Evolutionary conservation across 2,329 filamentous ascomycete species (phyloP).

Genomic region (Catunica adiposa): DNA sequence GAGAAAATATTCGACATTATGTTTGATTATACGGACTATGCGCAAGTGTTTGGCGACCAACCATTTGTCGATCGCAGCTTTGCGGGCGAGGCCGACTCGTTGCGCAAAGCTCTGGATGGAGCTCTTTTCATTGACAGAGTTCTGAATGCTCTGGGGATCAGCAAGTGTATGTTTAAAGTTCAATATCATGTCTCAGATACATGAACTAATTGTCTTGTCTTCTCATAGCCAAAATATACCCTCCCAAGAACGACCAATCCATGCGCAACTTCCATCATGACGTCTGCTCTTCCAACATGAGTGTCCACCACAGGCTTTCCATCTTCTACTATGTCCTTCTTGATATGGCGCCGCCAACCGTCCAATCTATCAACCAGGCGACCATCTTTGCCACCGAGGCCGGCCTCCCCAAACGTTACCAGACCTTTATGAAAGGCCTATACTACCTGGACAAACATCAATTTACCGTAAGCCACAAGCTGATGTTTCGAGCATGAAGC

Average conservation of each 20-base stretch:
- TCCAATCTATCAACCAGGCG: constrained; percentile 29
- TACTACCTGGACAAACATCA: constrained; percentile 64
- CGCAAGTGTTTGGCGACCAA: constrained; percentile 47
- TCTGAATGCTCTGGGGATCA: constrained; percentile 50
- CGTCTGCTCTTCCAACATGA: constrained; percentile 47
- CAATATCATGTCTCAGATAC: not conserved
- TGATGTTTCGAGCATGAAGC: not conserved
- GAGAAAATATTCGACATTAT: constrained; percentile 24
- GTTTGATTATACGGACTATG: constrained; percentile 50
- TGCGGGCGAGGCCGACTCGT: constrained; percentile 45
- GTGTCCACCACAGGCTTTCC: constrained; percentile 63
- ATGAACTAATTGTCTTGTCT: not conserved
- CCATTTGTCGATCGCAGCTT: constrained; percentile 42
- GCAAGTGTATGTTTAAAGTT: constrained; percentile 36
- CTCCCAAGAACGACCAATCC: constrained; percentile 51
- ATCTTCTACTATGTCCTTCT: constrained; percentile 72
- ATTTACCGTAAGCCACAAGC: constrained; percentile 35
- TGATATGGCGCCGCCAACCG: constrained; percentile 42
- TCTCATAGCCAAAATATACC: constrained; percentile 48
- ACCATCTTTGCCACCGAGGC: constrained; percentile 42
- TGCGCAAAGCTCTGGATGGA: constrained; percentile 51
- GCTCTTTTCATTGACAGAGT: constrained; percentile 68
- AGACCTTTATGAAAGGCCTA: constrained; percentile 64
- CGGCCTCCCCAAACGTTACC: constrained; percentile 58
- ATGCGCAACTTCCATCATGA: constrained; percentile 54